Conservation (phyloP, 1,284 basidiomycete species). For the Cutaneotrichosporon sp. region DNA sequence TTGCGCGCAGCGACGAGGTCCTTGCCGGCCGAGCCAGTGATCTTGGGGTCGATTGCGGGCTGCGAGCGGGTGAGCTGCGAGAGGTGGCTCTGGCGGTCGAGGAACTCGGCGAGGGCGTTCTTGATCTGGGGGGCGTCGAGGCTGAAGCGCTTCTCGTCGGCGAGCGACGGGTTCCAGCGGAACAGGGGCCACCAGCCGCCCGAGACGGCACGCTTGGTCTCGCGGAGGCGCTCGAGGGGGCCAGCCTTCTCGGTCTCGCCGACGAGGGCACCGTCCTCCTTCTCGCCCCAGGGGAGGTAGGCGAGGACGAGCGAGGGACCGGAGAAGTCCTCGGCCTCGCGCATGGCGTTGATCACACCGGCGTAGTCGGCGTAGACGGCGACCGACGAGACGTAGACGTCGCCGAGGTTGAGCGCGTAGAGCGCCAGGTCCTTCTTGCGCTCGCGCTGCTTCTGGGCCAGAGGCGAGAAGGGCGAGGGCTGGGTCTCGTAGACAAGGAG, state of each 20-base stretch:
- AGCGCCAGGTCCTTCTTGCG: constrained; percentile 91
- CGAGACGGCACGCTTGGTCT: constrained; percentile 96
- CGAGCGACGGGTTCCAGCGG: constrained; percentile 91
- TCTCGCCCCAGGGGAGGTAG: constrained; percentile 81
- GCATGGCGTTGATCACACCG: constrained; percentile 87
- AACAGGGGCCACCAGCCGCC: constrained; percentile 98
- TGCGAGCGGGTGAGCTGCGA: constrained; percentile 80
- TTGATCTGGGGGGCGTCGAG: constrained; percentile 94
- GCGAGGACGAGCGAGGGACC: constrained; percentile 93
- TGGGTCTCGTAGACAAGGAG: constrained; percentile 92
- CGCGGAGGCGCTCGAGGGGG: constrained; percentile 88
- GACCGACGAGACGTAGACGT: constrained; percentile 92
- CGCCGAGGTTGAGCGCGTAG: constrained; percentile 98
- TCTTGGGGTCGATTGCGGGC: constrained; percentile 78
- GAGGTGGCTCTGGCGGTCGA: constrained; percentile 94
- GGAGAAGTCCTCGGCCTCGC: constrained; percentile 86
- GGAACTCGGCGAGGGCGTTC: constrained; percentile 90
- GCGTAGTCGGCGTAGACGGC: constrained; percentile 95
- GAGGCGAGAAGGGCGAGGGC: constrained; percentile 69
- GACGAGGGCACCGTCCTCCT: constrained; percentile 68
- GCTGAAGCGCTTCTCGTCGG: constrained; percentile 78
- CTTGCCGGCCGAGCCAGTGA: constrained; percentile 82
- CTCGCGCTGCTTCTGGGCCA: constrained; percentile 44
- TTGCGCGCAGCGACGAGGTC: constrained; percentile 81
- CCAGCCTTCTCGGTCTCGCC: constrained; percentile 59